Evolutionary conservation across 2,329 filamentous ascomycete species (phyloP).

Genomic region (Aspergillus fumigatiaffinis): DNA sequence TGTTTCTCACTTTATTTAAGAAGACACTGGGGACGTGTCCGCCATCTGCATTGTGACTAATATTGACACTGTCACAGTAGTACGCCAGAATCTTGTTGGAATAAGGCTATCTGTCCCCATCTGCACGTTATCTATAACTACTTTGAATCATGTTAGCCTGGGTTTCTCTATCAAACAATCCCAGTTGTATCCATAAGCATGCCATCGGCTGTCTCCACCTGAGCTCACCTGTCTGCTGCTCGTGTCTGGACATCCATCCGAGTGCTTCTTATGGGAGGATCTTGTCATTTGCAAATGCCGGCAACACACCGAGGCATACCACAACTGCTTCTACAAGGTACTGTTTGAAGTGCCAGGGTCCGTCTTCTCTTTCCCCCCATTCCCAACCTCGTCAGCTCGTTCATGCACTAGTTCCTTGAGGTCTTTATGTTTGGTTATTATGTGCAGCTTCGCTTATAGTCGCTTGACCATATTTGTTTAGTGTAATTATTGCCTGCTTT

Average conservation of each 20-base stretch:
- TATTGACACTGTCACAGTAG: background rate
- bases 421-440: background rate
- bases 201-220: slow-evolving; percentile 13
- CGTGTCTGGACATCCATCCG: slow-evolving; percentile 5
- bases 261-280: slow-evolving; percentile 1
- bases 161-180: slow-evolving; percentile 6
- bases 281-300: background rate
- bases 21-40: background rate
- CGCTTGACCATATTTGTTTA: slow-evolving; percentile 1
- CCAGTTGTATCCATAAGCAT: slow-evolving; percentile 17
- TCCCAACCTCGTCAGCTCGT: background rate
- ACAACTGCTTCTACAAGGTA: slow-evolving; percentile 6
- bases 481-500: slow-evolving; percentile 1
- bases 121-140: background rate
- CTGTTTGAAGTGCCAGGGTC: slow-evolving; percentile 14
- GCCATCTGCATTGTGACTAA: background rate
- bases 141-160: slow-evolving; percentile 13
- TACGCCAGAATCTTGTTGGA: slow-evolving; percentile 1
- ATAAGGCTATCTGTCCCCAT: background rate
- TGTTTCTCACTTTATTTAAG: background rate
- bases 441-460: background rate
- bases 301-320: background rate
- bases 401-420: background rate
- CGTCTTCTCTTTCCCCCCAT: slow-evolving; percentile 1
- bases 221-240: slow-evolving; percentile 11